Base-by-base conservation (phyloP, 805 yeast species). In the Zygoascus ofunaensis region DNA sequence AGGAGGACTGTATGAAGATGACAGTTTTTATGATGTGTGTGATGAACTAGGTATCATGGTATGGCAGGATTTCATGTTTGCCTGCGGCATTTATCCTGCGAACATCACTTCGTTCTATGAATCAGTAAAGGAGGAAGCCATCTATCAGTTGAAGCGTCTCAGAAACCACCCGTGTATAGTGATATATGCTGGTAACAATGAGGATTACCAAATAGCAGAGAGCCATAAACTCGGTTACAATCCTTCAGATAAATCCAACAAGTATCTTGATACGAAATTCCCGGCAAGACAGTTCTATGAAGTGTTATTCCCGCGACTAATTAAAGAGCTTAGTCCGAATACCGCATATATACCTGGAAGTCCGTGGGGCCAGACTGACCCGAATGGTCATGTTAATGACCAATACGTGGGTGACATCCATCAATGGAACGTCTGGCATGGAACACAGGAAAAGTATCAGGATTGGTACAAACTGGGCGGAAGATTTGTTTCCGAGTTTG, bases 381-480 rank as follows among this genome's bases (percentile, higher is more conserved):
- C 3, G 4, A 72, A 74, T 4, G 49, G 51, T 5, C 46, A 48
- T 4, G 54, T 70, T 7, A 46, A 57, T 5, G 73, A 69, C 47
- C 55, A 61, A 3, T 64, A 68, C 1, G 55, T 62, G 14, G 78
- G 79, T 1, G 79, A 73, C 50, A 58, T 70, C 3, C 78, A 74
- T 49, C 77, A 72, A 47, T 74, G 78, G 78, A 72, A 72, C 49
- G 74, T 74, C 8, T 74, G 78, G 78, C 79, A 74, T 49, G 78
- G 78, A 1, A 55, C 61, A 19, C 74, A 71, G 53, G 69, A 67
- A 43, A 65, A 63, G 47, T 73, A 73, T 50, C 79, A 74, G 49
- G 59, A 71, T 50, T 72, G 76, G 76, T 55, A 57, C 37, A 59
- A 61, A 39, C 53, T 73, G 1, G 69, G 64, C 4, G 78, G 77